A percentile compares a stretch with the other conserved stretches of the same genome.
phyloP scores from a whole-genome alignment of 2,329 filamentous ascomycete genomes.

The Fusarium transvaalense region DNA sequence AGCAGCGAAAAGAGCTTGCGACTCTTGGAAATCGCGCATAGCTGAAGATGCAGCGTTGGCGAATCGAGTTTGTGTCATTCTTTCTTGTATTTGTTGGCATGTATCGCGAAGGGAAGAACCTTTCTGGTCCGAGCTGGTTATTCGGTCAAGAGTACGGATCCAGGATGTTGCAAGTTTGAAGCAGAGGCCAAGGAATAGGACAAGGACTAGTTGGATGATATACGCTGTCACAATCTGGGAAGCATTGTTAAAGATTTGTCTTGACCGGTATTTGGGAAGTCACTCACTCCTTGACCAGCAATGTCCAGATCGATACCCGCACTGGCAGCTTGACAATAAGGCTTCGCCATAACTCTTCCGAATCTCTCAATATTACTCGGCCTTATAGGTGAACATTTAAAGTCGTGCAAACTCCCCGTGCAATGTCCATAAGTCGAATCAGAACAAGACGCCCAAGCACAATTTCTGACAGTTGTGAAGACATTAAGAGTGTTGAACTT shows the following conservation, averaged over 20 bases:
- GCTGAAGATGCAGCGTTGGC: neutral
- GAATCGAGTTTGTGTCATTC: neutral
- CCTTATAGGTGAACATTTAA: neutral
- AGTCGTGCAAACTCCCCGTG: neutral
- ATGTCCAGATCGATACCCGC: neutral
- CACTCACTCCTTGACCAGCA: neutral
- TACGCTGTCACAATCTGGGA: neutral
- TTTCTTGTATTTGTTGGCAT: neutral
- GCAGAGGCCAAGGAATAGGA: neutral
- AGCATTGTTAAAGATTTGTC: fast-evolving
- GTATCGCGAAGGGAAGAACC: fast-evolving
- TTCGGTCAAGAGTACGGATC: neutral
- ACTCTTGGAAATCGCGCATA: conserved; percentile 5
- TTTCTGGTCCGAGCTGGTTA: neutral
- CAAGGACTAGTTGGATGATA: neutral
- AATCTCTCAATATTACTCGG: neutral
- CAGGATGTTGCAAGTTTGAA: neutral
- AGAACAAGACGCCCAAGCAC: conserved; percentile 1
- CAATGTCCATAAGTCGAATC: conserved; percentile 8
- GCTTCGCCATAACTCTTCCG: neutral
- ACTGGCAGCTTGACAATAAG: conserved; percentile 1
- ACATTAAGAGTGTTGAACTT: neutral
- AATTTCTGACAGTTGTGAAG: neutral
- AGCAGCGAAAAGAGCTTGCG: neutral
- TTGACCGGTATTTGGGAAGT: fast-evolving